A percentile compares a stretch with the other conserved stretches of the same genome.
These are phyloP conservation scores for Penicillium roqueforti DNA, from an alignment of 495 filamentous ascomycete species.

Conservation along the genomic window DNA sequence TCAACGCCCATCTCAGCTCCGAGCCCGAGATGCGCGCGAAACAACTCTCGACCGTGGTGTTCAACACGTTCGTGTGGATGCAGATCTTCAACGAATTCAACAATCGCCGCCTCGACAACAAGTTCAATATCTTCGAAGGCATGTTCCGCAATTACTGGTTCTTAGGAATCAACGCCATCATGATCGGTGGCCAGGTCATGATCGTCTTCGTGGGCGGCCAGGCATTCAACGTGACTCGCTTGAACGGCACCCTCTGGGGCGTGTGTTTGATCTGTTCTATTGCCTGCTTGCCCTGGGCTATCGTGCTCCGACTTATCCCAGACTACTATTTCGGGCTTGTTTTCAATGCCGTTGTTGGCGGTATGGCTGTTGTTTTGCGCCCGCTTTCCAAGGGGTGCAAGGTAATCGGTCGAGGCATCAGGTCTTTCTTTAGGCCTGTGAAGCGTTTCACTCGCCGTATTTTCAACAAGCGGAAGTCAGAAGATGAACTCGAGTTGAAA, in stretches of 20 bases:
- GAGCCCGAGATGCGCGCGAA: conserved; percentile 26
- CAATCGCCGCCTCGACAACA: conserved; percentile 84
- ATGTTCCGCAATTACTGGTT: conserved; percentile 76
- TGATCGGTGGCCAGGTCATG: conserved; percentile 74
- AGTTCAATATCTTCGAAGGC: conserved; percentile 85
- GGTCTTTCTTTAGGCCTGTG: conserved; percentile 20
- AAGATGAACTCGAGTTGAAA: neutral
- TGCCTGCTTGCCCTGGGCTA: conserved; percentile 69
- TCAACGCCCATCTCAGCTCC: conserved; percentile 46
- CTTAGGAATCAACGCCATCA: conserved; percentile 72
- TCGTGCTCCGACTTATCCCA: conserved; percentile 64
- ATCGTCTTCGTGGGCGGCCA: conserved; percentile 72
- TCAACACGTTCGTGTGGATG: conserved; percentile 97
- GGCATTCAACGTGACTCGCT: conserved; percentile 68
- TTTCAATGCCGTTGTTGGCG: conserved; percentile 32
- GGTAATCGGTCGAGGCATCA: conserved; percentile 15
- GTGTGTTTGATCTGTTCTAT: conserved; percentile 68
- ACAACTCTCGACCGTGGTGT: conserved; percentile 69
- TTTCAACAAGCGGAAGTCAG: neutral
- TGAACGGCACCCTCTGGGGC: conserved; percentile 69
- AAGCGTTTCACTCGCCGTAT: conserved; percentile 22
- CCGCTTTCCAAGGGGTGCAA: conserved; percentile 26
- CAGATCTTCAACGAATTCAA: conserved; percentile 96
- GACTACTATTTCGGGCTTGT: conserved; percentile 50
- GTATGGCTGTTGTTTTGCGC: conserved; percentile 24